These are phyloP conservation scores for Lactarius evosmus DNA, from an alignment of 768 basidiomycete species.

Conservation along the genomic window DNA sequence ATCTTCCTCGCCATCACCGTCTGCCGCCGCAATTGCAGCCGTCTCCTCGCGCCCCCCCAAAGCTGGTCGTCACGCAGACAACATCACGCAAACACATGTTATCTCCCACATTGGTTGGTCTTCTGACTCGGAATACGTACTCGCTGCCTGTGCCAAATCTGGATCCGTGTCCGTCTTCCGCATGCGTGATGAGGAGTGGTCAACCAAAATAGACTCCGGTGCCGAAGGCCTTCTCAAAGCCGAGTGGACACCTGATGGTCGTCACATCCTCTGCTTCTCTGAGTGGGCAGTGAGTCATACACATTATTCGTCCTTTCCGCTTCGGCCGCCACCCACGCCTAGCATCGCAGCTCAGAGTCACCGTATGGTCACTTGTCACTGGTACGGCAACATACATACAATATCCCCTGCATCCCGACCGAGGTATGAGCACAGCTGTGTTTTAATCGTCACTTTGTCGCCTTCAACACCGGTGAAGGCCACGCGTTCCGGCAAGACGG, in stretches of 20 bases:
- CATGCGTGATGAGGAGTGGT: constrained; percentile 76
- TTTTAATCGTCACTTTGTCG: background rate
- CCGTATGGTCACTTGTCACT: constrained; percentile 78
- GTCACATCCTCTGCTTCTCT: constrained; percentile 83
- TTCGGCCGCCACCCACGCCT: background rate
- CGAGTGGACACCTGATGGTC: constrained; percentile 88
- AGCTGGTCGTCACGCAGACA: constrained; percentile 32
- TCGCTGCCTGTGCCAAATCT: constrained; percentile 72
- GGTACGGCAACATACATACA: constrained; percentile 81
- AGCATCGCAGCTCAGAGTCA: constrained; percentile 65
- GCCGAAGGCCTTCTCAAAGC: constrained; percentile 82
- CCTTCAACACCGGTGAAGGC: constrained; percentile 41
- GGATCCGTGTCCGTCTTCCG: constrained; percentile 76
- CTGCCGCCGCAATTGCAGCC: constrained; percentile 41
- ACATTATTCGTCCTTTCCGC: background rate
- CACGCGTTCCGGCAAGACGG: constrained; percentile 78
- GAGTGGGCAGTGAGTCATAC: constrained; percentile 80
- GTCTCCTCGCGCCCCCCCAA: constrained; percentile 36
- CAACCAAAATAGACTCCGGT: constrained; percentile 72
- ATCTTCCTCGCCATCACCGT: constrained; percentile 51
- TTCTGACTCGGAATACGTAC: constrained; percentile 80
- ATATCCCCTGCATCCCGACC: constrained; percentile 76
- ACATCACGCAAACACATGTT: constrained; percentile 36
- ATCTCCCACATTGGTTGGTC: constrained; percentile 86
- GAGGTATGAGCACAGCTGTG: constrained; percentile 46